Percentiles rank a stretch among this genome's conserved stretches.
These are phyloP conservation scores for Xanthoparmelia taractica DNA, from an alignment of 495 filamentous ascomycete species.

Conservation along the genomic window DNA sequence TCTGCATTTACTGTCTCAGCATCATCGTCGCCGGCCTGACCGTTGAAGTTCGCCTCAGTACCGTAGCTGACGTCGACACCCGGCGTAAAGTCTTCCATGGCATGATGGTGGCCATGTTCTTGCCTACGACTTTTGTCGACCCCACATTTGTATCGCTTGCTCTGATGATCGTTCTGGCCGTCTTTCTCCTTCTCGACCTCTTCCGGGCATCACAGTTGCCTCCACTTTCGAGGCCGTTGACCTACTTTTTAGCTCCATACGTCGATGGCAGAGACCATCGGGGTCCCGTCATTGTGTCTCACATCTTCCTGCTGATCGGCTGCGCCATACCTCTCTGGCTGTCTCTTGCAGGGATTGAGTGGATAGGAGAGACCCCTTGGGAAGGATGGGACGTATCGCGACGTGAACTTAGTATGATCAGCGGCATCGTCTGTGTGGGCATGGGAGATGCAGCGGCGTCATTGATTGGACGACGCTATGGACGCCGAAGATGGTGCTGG, in stretches of 20 bases:
- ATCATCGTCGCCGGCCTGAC: slow-evolving; percentile 64
- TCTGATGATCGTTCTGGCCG: slow-evolving; percentile 60
- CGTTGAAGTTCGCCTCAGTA: slow-evolving; percentile 63
- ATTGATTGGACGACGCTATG: slow-evolving; percentile 79
- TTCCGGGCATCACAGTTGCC: slow-evolving; percentile 86
- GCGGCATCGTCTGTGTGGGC: slow-evolving; percentile 87
- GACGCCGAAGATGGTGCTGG: slow-evolving; percentile 89
- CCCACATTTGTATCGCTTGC: slow-evolving; percentile 75
- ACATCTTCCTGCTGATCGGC: slow-evolving; percentile 94
- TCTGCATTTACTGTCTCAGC: slow-evolving; percentile 62
- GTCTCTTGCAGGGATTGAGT: slow-evolving; percentile 58
- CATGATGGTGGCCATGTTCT: slow-evolving; percentile 93
- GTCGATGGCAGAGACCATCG: slow-evolving; percentile 90
- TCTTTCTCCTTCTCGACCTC: slow-evolving; percentile 83
- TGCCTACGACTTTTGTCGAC: slow-evolving; percentile 78
- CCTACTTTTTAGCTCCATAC: slow-evolving; percentile 80
- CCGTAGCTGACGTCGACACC: slow-evolving; percentile 80
- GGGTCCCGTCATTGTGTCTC: slow-evolving; percentile 87
- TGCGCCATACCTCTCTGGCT: slow-evolving; percentile 94
- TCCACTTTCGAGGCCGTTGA: slow-evolving; percentile 73
- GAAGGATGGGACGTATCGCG: slow-evolving; percentile 62
- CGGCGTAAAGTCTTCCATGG: slow-evolving; percentile 98
- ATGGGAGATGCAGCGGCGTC: slow-evolving; percentile 95
- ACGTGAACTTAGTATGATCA: slow-evolving; percentile 77
- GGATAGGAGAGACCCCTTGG: slow-evolving; percentile 46